These are phyloP conservation scores for Neotropicomus parvogracilis DNA, from an alignment of 1,284 basidiomycete genomes.

Conservation along the genomic window DNA sequence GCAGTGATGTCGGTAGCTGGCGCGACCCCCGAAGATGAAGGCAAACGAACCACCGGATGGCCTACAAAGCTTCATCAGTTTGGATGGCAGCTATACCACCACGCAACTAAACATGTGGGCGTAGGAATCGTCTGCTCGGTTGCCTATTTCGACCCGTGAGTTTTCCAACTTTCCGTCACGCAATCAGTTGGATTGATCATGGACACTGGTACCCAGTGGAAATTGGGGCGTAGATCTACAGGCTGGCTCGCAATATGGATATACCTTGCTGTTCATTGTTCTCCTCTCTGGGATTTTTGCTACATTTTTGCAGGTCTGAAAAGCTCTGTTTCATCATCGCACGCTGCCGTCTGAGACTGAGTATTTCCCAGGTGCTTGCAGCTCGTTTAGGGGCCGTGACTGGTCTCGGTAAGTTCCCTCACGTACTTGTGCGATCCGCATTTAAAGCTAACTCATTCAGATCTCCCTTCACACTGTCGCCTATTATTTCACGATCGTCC, in stretches of 20 bases:
- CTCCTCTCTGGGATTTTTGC: constrained; percentile 68
- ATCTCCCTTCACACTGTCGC: constrained; percentile 55
- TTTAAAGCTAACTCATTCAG: constrained; percentile 27
- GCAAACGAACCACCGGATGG: constrained; percentile 16
- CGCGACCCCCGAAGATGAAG: constrained; percentile 8
- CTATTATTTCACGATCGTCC: constrained; percentile 51
- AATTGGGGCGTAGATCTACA: constrained; percentile 59
- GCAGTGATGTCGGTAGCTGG: constrained; percentile 14
- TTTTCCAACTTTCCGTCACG: neutral
- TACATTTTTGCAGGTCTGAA: constrained; percentile 51
- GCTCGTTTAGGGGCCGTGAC: constrained; percentile 48
- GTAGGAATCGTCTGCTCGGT: constrained; percentile 51
- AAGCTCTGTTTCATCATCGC: neutral
- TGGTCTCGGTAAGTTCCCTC: constrained; percentile 39
- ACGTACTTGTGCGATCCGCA: neutral
- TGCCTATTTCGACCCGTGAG: constrained; percentile 56
- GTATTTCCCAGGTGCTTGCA: constrained; percentile 39
- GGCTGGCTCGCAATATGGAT: constrained; percentile 63
- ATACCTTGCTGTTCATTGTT: constrained; percentile 72
- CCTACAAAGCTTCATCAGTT: constrained; percentile 15
- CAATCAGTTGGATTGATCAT: constrained; percentile 3
- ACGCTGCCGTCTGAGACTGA: constrained; percentile 5
- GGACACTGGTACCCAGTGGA: constrained; percentile 37
- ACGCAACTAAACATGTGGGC: constrained; percentile 45
- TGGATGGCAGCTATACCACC: constrained; percentile 33